Percentiles rank a stretch among this genome's conserved stretches.
These are phyloP conservation scores for Fusarium sulawesiense DNA, from an alignment of 2,329 filamentous ascomycete species.

Conservation along the genomic window DNA sequence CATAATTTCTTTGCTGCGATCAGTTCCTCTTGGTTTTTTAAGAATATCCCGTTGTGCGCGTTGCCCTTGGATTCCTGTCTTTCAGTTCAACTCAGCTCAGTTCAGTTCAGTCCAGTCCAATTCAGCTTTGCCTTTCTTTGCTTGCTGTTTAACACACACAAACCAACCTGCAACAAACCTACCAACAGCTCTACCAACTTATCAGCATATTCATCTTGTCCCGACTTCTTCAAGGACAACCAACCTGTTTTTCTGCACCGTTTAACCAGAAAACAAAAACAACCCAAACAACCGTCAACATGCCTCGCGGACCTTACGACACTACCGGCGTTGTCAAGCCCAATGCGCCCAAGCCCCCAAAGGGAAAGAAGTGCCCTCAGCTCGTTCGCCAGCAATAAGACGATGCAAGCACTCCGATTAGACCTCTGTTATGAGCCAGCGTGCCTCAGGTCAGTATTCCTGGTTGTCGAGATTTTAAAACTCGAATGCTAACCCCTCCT, in stretches of 20 bases:
- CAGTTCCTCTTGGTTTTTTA: slow-evolving; percentile 34
- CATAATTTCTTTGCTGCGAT: slow-evolving; percentile 35
- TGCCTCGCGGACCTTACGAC: slow-evolving; percentile 54
- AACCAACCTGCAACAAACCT: background rate
- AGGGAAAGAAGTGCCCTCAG: slow-evolving; percentile 41
- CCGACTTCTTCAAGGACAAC: slow-evolving; percentile 22
- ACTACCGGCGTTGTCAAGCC: slow-evolving; percentile 54
- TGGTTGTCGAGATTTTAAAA: background rate
- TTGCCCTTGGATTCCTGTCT: slow-evolving; percentile 38
- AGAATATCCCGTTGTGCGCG: slow-evolving; percentile 38
- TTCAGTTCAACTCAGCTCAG: slow-evolving; percentile 15
- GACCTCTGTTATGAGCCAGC: slow-evolving; percentile 32
- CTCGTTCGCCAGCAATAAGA: slow-evolving; percentile 28
- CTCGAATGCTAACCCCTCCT: slow-evolving; percentile 22
- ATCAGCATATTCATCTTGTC: slow-evolving; percentile 19
- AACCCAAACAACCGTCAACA: slow-evolving; percentile 32
- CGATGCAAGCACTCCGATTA: slow-evolving; percentile 13
- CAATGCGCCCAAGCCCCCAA: slow-evolving; percentile 52
- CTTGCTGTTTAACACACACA: slow-evolving; percentile 25
- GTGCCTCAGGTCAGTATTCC: slow-evolving; percentile 30
- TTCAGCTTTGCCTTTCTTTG: slow-evolving; percentile 23
- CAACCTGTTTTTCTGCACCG: slow-evolving; percentile 11
- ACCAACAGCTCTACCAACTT: slow-evolving; percentile 27
- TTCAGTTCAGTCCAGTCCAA: slow-evolving; percentile 7
- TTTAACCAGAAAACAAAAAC: slow-evolving; percentile 1